phyloP scores from a whole-genome alignment of 352 stramenopile genomes.

The Phytophthora sansomeana region DNA sequence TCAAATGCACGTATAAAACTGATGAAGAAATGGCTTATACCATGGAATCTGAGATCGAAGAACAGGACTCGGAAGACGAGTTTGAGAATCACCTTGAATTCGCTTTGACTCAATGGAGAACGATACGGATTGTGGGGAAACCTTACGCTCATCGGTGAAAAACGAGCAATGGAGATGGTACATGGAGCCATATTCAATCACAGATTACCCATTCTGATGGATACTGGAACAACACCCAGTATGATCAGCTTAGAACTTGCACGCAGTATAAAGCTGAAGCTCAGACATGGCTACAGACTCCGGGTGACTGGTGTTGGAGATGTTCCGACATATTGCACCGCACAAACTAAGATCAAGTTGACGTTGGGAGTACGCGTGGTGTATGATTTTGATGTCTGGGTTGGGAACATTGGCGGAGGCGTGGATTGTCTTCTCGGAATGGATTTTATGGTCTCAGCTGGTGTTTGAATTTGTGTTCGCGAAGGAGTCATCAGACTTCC shows the following conservation, averaged over 20 bases:
- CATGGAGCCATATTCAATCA: slow-evolving; percentile 28
- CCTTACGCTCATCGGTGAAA: slow-evolving; percentile 2
- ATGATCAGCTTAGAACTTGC: too few species aligned
- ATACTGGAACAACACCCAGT: slow-evolving; percentile 28
- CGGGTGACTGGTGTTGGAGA: too few species aligned
- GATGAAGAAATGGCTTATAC: too few species aligned
- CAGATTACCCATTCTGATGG: slow-evolving; percentile 8
- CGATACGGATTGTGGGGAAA: slow-evolving; percentile 18
- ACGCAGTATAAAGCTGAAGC: too few species aligned
- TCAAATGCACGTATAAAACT: too few species aligned
- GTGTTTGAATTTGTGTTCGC: slow-evolving; percentile 16
- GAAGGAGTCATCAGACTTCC: slow-evolving; percentile 16
- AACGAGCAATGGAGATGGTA: slow-evolving; percentile 1
- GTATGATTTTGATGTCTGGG: too few species aligned
- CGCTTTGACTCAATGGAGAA: slow-evolving; percentile 4
- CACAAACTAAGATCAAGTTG: too few species aligned
- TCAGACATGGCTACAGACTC: too few species aligned
- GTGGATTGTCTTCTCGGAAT: too few species aligned
- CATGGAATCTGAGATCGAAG: neutral
- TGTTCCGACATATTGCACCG: too few species aligned
- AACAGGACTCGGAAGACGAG: neutral
- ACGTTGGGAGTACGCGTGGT: too few species aligned
- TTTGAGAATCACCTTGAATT: slow-evolving; percentile 14
- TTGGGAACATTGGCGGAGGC: too few species aligned
- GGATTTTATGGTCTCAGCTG: slow-evolving; percentile 33